Evolutionary conservation across 768 basidiomycete species (phyloP).

Genomic region (Mycena vulgaris): DNA sequence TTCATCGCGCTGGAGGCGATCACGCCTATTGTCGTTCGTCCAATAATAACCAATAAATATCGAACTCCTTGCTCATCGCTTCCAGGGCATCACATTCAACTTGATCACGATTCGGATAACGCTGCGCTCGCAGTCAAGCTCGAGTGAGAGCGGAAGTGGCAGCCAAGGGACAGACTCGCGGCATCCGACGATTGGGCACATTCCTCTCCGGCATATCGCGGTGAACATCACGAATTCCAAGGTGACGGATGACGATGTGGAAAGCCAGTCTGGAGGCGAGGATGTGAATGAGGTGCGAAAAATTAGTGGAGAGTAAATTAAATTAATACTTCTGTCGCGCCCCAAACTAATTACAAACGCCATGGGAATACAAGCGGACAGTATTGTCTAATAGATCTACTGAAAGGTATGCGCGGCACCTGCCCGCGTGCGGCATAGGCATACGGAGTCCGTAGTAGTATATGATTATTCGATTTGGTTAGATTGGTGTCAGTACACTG

Average conservation of each 20-base stretch:
- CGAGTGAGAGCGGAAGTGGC: background rate
- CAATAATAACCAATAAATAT: background rate
- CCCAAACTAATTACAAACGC: background rate
- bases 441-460: no score
- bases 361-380: no score
- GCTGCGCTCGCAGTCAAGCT: constrained; percentile 21
- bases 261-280: constrained; percentile 2
- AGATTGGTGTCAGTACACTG: no score
- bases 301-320: no score
- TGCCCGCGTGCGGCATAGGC: no score
- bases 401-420: no score
- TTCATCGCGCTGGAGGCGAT: constrained; percentile 37
- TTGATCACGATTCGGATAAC: constrained; percentile 43
- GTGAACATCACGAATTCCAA: background rate
- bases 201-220: background rate
- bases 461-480: no score
- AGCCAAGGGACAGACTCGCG: background rate
- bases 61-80: background rate
- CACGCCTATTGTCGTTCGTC: constrained; percentile 34
- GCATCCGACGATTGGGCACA: background rate
- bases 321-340: background rate
- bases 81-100: constrained; percentile 44
- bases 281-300: background rate
- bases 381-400: no score
- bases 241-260: constrained; percentile 8